Conservation (phyloP, 1,139 yeast species). For the Geotrichum cucujoidarum region DNA sequence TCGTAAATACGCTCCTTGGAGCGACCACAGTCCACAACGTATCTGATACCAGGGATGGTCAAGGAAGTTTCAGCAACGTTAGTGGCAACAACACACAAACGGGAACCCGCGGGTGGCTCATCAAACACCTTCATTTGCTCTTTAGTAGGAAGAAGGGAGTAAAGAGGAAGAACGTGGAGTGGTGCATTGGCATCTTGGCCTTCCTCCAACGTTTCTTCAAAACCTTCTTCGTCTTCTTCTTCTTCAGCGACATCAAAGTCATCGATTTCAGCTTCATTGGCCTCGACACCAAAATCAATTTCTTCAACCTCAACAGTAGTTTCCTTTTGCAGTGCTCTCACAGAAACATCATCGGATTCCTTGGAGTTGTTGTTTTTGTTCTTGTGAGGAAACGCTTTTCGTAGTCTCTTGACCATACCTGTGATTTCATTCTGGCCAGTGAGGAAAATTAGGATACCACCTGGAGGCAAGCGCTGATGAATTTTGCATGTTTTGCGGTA, state of each 20-base stretch:
- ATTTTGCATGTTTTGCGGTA: conserved; percentile 80
- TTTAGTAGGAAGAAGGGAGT: conserved; percentile 83
- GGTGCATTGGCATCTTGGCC: conserved; percentile 79
- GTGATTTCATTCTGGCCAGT: conserved; percentile 94
- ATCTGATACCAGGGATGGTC: conserved; percentile 92
- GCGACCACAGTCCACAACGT: conserved; percentile 94
- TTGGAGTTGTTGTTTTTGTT: conserved; percentile 29
- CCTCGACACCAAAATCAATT: conserved; percentile 60
- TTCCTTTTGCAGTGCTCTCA: conserved; percentile 53
- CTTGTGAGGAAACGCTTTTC: conserved; percentile 63
- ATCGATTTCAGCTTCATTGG: conserved; percentile 39
- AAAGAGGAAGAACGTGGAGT: conserved; percentile 82
- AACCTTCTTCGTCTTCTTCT: conserved; percentile 80
- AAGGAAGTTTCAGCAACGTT: conserved; percentile 97
- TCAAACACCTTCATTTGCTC: conserved; percentile 94
- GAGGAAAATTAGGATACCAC: conserved; percentile 85
- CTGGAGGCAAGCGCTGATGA: conserved; percentile 82
- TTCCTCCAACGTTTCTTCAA: conserved; percentile 72
- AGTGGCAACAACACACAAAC: conserved; percentile 92
- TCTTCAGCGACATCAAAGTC: conserved; percentile 47
- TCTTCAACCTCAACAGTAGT: conserved; percentile 84
- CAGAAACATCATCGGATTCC: conserved; percentile 39
- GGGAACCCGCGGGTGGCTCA: conserved; percentile 74
- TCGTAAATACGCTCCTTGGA: conserved; percentile 83
- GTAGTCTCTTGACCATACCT: conserved; percentile 62